Evolutionary conservation across 140 eudicot genomes (phyloP).

Genomic region (Cichorium intybus): DNA sequence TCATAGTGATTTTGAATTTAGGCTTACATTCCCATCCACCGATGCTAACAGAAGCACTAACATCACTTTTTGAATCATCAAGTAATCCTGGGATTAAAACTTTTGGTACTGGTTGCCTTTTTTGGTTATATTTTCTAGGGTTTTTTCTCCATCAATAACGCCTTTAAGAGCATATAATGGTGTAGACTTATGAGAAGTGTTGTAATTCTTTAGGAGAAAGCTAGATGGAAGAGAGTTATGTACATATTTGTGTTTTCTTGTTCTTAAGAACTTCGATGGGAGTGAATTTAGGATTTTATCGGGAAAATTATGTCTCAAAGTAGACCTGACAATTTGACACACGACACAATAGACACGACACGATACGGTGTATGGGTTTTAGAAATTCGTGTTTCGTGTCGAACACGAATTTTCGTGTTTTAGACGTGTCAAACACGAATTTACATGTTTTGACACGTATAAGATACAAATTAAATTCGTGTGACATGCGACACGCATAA

Average conservation of each 20-base stretch:
- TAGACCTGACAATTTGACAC: too few species aligned
- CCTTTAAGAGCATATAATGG: constrained; percentile 27
- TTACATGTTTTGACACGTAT: too few species aligned
- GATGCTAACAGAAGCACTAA: constrained; percentile 53
- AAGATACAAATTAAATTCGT: too few species aligned
- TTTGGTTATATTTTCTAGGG: constrained; percentile 28
- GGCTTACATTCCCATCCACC: constrained; percentile 87
- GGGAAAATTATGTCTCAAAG: constrained; percentile 20
- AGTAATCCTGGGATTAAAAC: constrained; percentile 75
- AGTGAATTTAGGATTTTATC: constrained; percentile 28
- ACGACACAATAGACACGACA: too few species aligned
- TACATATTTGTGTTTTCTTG: constrained; percentile 35
- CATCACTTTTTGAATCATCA: constrained; percentile 45
- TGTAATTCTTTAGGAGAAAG: constrained; percentile 15
- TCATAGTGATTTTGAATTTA: constrained; percentile 71
- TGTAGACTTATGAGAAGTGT: neutral
- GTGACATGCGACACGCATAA: too few species aligned
- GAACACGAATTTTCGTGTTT: too few species aligned
- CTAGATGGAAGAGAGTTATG: constrained; percentile 9
- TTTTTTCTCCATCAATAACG: constrained; percentile 39
- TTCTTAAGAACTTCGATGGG: constrained; percentile 22
- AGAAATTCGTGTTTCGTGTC: too few species aligned
- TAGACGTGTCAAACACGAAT: too few species aligned
- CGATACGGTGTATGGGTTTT: too few species aligned
- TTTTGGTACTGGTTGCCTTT: constrained; percentile 41